Conservation (phyloP, 306 rosid genomes). For the Cucurbita ficifolia region DNA sequence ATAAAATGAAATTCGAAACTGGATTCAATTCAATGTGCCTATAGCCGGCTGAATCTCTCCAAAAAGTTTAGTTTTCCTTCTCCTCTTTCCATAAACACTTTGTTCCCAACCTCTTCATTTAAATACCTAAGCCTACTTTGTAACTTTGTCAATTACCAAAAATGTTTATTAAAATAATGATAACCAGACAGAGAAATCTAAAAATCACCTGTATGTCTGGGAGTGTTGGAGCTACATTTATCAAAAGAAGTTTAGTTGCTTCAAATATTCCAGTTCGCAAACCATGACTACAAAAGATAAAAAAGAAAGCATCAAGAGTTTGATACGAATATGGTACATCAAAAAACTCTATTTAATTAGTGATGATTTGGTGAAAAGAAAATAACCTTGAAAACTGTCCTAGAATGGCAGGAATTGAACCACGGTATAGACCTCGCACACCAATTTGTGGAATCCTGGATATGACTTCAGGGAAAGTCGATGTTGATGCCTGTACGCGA, state of each 20-base stretch:
- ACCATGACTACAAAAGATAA: conserved; percentile 74
- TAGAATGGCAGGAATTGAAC: conserved; percentile 94
- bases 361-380: conserved; percentile 5
- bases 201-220: conserved; percentile 79
- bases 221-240: conserved; percentile 79
- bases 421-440: conserved; percentile 69
- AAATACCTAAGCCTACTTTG: background rate
- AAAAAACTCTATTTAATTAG: background rate
- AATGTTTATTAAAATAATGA: background rate
- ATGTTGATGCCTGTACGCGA: conserved; percentile 81
- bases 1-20: background rate
- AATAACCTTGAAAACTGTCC: conserved; percentile 96
- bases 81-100: background rate
- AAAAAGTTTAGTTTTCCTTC: background rate
- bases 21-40: background rate
- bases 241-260: conserved; percentile 73
- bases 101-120: background rate
- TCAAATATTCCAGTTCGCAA: conserved; percentile 96
- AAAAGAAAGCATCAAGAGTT: conserved; percentile 18
- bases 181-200: background rate
- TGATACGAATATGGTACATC: background rate
- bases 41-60: background rate
- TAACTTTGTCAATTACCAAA: background rate
- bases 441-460: conserved; percentile 94
- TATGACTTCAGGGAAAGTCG: conserved; percentile 88